These are phyloP conservation scores for Cladosporium sp. DNA, from an alignment of 2,329 filamentous ascomycete genomes.

Conservation along the genomic window DNA sequence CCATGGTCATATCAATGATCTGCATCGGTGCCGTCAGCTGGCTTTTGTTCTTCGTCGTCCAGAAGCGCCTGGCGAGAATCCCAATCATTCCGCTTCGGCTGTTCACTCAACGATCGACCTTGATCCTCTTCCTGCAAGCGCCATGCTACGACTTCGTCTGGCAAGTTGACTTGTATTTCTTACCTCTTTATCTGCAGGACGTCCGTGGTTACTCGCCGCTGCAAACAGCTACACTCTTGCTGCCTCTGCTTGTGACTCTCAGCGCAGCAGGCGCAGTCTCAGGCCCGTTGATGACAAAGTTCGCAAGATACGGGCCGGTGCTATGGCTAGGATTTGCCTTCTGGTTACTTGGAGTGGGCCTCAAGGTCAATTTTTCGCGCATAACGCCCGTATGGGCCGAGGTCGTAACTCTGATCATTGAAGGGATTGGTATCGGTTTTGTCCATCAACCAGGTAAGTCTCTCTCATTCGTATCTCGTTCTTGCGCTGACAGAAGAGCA, in stretches of 20 bases:
- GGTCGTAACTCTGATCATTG: neutral
- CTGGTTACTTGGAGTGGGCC: slow-evolving; percentile 5
- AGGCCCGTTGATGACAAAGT: slow-evolving; percentile 5
- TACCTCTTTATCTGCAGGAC: slow-evolving; percentile 41
- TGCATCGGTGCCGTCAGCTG: slow-evolving; percentile 39
- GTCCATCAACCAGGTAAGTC: slow-evolving; percentile 6
- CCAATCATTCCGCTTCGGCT: slow-evolving; percentile 5
- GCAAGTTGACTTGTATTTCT: slow-evolving; percentile 29
- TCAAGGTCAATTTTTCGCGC: slow-evolving; percentile 9
- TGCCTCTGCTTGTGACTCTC: slow-evolving; percentile 25
- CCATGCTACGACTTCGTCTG: slow-evolving; percentile 6
- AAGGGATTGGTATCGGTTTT: slow-evolving; percentile 3
- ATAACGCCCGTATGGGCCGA: neutral
- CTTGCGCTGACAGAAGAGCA: neutral
- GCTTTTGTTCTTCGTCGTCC: slow-evolving; percentile 6
- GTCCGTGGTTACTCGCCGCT: slow-evolving; percentile 34
- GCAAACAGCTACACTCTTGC: slow-evolving; percentile 36
- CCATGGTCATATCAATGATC: slow-evolving; percentile 53
- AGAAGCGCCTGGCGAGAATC: slow-evolving; percentile 1
- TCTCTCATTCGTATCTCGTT: neutral
- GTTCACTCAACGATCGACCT: neutral
- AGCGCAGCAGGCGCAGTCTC: slow-evolving; percentile 1
- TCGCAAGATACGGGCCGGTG: slow-evolving; percentile 7
- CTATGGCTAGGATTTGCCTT: slow-evolving; percentile 5
- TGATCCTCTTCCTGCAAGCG: slow-evolving; percentile 5